Base-by-base conservation (phyloP, 768 basidiomycete genomes). In the Candolleomyces aberdarensis region DNA sequence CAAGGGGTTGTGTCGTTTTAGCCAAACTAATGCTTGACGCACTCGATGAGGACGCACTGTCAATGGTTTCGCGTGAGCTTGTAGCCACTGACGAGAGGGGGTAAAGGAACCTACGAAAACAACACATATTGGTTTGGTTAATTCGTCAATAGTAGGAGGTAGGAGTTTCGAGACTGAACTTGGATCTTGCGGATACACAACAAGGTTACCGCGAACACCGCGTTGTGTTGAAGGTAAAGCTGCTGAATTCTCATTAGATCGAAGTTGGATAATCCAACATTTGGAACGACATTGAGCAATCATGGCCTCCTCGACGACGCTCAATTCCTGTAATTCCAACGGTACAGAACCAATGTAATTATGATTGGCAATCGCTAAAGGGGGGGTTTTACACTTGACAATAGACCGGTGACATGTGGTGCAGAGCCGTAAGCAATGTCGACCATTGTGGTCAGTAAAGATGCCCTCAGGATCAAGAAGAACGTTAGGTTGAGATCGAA, bases 151-250 rank as follows among this genome's bases (percentile, higher is more conserved):
- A 3, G 71, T 49, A 0, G 75, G 78, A 0, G 79, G 80, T 2
- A 82, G 59, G 0, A 76, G 11, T 0, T 39, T 32, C 0, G 70
- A 68, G 6, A 79, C 55, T 0, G 52, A 49, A 1, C 68, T 66
- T 2, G 75, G 72, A 6, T 64, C 47, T 57, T 80, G 78, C 3
- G 77, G 79, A 66, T 74, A 77, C 1, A 78, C 69, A 20, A 82
- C 76, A 7, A 77, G 66, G 63, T 80, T 72, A 0, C 80, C 80
- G 56, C 66, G 66, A 9, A 78, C 15, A 0, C 71, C 78, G 3
- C 73, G 54, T 57, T 81, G 77, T 0, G 50, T 29, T n/a, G n/a
- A n/a, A 40, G 60, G 59, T 3, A 70, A 62, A 10, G 39, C 32
- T 1, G 41, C 19, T 31, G 43, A 2, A 6, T 52, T 40, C 6